Percentiles rank a stretch among this genome's conserved stretches.
phyloP scores from a whole-genome alignment of 2,329 filamentous ascomycete species.

The Sporothrix dimorphospora region DNA sequence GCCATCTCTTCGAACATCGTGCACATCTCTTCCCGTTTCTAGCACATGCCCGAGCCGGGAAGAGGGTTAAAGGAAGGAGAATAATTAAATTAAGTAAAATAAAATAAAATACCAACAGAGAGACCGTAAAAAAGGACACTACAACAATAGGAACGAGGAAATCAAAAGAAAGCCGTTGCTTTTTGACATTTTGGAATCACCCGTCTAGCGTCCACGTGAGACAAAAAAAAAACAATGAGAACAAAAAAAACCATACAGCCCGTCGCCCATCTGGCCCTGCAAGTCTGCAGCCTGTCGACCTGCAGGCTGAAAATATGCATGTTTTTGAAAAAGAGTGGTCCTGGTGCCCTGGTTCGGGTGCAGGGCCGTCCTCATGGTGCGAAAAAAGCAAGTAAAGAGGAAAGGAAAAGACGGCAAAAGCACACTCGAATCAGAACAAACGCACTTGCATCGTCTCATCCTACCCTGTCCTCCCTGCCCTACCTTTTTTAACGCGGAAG shows the following conservation, averaged over 20 bases:
- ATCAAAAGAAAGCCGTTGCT: background rate
- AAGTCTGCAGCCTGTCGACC: background rate
- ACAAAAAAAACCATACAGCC: background rate
- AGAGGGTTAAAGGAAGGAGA: background rate
- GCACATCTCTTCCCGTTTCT: slow-evolving; percentile 12
- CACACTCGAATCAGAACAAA: background rate
- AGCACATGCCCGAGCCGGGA: background rate
- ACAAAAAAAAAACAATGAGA: background rate
- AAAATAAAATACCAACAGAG: background rate
- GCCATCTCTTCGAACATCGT: background rate
- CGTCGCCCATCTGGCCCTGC: background rate
- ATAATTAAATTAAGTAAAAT: background rate
- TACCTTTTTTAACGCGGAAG: background rate
- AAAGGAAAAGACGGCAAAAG: background rate
- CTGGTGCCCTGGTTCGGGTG: background rate
- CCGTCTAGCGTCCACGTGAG: slow-evolving; percentile 4
- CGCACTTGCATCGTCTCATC: background rate
- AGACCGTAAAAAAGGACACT: background rate
- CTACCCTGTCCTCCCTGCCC: background rate
- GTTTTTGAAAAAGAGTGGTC: background rate
- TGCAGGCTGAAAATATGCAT: slow-evolving; percentile 2
- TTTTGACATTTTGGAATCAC: slow-evolving; percentile 7
- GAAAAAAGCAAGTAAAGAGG: background rate
- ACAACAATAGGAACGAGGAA: background rate
- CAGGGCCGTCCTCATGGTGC: background rate